These are phyloP conservation scores for Wickerhamiella cacticola DNA, from an alignment of 805 yeast genomes.

Conservation along the genomic window DNA sequence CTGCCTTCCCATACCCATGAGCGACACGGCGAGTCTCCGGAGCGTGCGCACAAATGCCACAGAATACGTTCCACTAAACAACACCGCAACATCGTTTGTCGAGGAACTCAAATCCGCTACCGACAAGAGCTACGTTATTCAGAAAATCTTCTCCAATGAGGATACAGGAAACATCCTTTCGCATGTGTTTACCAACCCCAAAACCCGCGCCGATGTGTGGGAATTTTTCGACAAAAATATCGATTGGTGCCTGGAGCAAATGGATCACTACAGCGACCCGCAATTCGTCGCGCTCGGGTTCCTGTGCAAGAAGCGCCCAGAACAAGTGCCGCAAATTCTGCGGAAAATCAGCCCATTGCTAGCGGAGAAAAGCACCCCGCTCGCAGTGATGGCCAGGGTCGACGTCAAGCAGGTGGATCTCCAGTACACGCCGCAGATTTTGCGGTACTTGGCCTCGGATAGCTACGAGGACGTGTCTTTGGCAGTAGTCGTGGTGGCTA, in stretches of 20 bases:
- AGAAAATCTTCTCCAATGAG: slow-evolving; percentile 7
- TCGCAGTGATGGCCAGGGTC: slow-evolving; percentile 12
- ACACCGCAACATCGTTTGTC: slow-evolving; percentile 4
- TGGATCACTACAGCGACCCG: slow-evolving; percentile 19
- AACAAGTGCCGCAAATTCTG: slow-evolving; percentile 14
- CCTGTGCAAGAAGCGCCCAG: slow-evolving; percentile 17
- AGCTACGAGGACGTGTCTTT: slow-evolving; percentile 7
- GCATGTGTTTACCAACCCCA: slow-evolving; percentile 18
- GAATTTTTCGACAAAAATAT: slow-evolving; percentile 14
- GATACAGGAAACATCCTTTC: slow-evolving; percentile 16
- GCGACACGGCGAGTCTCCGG: slow-evolving; percentile 10
- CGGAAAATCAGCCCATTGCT: slow-evolving; percentile 10
- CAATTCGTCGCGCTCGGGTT: slow-evolving; percentile 17
- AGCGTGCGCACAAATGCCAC: slow-evolving; percentile 8
- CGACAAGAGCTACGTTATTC: slow-evolving; percentile 4
- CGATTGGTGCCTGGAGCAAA: slow-evolving; percentile 8
- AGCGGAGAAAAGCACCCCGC: slow-evolving; percentile 1
- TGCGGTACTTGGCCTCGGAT: slow-evolving; percentile 3
- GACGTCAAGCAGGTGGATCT: slow-evolving; percentile 4
- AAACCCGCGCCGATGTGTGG: slow-evolving; percentile 14
- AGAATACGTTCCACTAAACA: slow-evolving; percentile 8
- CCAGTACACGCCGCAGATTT: slow-evolving; percentile 11
- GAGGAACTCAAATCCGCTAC: slow-evolving; percentile 2
- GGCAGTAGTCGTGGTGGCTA: slow-evolving; percentile 12
- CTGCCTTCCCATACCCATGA: neutral